Conservation (phyloP, 805 yeast species). For the Metschnikowia cubensis region DNA sequence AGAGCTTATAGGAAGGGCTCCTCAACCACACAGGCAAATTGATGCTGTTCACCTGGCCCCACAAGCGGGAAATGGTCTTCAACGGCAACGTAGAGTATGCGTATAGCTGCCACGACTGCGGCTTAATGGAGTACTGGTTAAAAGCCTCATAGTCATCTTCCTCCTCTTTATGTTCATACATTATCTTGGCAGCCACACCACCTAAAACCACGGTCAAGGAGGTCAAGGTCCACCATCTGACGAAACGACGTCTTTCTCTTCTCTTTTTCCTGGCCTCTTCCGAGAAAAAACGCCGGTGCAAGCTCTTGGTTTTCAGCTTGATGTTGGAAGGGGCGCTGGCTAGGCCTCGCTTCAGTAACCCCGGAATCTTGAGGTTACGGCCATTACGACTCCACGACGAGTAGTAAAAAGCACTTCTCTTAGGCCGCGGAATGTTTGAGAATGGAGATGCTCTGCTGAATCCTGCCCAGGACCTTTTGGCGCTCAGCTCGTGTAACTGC, state of each 20-base stretch:
- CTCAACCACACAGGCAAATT: slow-evolving; percentile 87
- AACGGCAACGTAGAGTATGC: slow-evolving; percentile 88
- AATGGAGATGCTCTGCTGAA: slow-evolving; percentile 33
- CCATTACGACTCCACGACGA: slow-evolving; percentile 35
- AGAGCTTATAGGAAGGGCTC: slow-evolving; percentile 72
- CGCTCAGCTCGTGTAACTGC: slow-evolving; percentile 10
- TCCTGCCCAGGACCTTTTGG: slow-evolving; percentile 21
- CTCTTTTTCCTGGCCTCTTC: slow-evolving; percentile 39
- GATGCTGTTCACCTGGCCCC: slow-evolving; percentile 89
- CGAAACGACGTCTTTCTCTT: slow-evolving; percentile 38
- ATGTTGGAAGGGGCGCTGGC: slow-evolving; percentile 36
- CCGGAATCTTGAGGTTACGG: slow-evolving; percentile 16
- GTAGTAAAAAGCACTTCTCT: slow-evolving; percentile 50
- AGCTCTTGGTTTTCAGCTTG: slow-evolving; percentile 31
- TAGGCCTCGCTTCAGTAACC: slow-evolving; percentile 28
- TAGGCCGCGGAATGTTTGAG: slow-evolving; percentile 56
- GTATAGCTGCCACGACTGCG: slow-evolving; percentile 85
- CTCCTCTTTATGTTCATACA: slow-evolving; percentile 33
- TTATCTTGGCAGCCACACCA: slow-evolving; percentile 49
- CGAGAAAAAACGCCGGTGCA: slow-evolving; percentile 40
- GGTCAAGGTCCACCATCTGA: slow-evolving; percentile 53
- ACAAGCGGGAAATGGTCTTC: slow-evolving; percentile 82
- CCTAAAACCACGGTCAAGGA: slow-evolving; percentile 50
- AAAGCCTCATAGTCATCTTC: slow-evolving; percentile 24
- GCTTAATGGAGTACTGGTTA: slow-evolving; percentile 46